These are phyloP conservation scores for Trichoderma virens DNA, from an alignment of 495 filamentous ascomycete species.

Conservation along the genomic window DNA sequence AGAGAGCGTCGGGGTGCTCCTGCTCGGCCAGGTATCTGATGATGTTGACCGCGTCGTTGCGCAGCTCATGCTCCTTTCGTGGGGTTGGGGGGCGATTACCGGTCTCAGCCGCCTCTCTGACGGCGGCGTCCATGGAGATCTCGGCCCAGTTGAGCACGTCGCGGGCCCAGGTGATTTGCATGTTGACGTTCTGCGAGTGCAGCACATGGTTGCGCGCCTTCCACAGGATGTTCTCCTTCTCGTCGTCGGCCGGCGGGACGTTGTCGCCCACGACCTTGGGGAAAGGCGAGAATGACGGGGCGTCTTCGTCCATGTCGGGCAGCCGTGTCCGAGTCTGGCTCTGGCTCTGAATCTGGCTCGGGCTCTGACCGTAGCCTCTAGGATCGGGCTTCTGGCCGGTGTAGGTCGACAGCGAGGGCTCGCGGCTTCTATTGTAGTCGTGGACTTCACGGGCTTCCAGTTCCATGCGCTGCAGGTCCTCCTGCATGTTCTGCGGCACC, in stretches of 20 bases:
- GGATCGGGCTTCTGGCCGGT: constrained; percentile 16
- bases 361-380: constrained; percentile 20
- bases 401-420: constrained; percentile 25
- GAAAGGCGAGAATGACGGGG: constrained; percentile 84
- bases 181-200: constrained; percentile 89
- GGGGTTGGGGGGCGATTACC: constrained; percentile 64
- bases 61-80: constrained; percentile 76
- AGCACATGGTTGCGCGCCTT: constrained; percentile 74
- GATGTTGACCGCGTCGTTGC: constrained; percentile 83
- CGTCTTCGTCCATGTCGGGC: constrained; percentile 38
- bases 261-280: constrained; percentile 80
- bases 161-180: constrained; percentile 95
- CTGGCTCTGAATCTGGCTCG: constrained; percentile 25
- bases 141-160: constrained; percentile 87
- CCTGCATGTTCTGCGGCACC: constrained; percentile 72
- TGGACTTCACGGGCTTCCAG: constrained; percentile 54
- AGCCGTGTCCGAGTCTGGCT: constrained; percentile 18
- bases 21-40: constrained; percentile 84
- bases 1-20: constrained; percentile 87
- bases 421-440: constrained; percentile 16
- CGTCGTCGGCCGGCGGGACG: constrained; percentile 89
- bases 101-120: constrained; percentile 52
- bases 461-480: constrained; percentile 83
- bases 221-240: constrained; percentile 81
- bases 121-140: constrained; percentile 61